phyloP scores from a whole-genome alignment of 1,284 basidiomycete species.

The Heterobasidion irregulare region DNA sequence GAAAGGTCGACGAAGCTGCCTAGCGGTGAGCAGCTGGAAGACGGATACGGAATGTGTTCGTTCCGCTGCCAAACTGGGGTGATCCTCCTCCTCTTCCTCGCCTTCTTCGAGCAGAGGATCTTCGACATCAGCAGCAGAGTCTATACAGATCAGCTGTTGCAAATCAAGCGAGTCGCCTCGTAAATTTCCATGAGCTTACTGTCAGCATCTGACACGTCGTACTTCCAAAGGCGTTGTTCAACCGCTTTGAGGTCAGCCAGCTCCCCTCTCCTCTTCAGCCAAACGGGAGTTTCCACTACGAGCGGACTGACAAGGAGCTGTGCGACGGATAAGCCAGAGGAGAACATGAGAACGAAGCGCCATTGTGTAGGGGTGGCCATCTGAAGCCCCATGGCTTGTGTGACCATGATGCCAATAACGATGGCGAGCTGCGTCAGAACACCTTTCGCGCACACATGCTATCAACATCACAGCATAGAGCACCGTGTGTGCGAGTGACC shows the following conservation, averaged over 20 bases:
- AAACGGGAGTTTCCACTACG: conserved; percentile 63
- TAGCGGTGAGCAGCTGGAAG: conserved; percentile 42
- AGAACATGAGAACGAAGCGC: conserved; percentile 69
- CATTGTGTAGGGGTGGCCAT: conserved; percentile 60
- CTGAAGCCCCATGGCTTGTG: conserved; percentile 60
- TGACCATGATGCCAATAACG: conserved; percentile 76
- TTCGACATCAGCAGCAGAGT: conserved; percentile 18
- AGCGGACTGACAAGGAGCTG: conserved; percentile 50
- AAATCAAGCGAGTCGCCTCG: neutral
- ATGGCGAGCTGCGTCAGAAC: conserved; percentile 86
- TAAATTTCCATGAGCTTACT: neutral
- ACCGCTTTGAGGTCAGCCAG: conserved; percentile 39
- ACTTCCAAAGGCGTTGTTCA: conserved; percentile 43
- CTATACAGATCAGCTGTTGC: neutral
- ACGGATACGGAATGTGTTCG: conserved; percentile 30
- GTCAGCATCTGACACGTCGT: neutral
- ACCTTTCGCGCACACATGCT: conserved; percentile 33
- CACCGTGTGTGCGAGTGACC: conserved; percentile 3
- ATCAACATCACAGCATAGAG: conserved; percentile 4
- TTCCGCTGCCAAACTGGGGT: neutral
- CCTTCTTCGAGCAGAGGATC: conserved; percentile 35
- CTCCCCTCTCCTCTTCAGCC: conserved; percentile 45
- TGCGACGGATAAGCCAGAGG: conserved; percentile 44
- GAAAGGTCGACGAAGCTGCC: conserved; percentile 60
- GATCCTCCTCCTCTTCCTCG: conserved; percentile 17